These are phyloP conservation scores for Murraya koenigii DNA, from an alignment of 345 rosid species.

Conservation along the genomic window DNA sequence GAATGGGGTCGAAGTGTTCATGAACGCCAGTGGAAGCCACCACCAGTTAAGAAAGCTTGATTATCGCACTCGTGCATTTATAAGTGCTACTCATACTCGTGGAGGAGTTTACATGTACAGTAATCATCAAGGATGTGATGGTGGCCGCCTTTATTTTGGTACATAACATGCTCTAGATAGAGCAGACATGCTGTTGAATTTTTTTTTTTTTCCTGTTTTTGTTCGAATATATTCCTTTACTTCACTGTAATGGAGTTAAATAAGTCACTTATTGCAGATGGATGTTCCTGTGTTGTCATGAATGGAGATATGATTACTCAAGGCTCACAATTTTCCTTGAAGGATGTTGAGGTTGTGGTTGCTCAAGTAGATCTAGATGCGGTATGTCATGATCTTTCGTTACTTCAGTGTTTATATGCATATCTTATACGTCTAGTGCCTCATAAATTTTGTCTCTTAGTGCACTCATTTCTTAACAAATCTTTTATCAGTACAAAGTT, in stretches of 20 bases:
- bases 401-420: neutral
- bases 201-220: neutral
- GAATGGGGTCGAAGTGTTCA: slow-evolving; percentile 91
- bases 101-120: slow-evolving; percentile 98
- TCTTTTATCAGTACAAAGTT: neutral
- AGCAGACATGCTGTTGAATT: neutral
- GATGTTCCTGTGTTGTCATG: slow-evolving; percentile 78
- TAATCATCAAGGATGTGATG: slow-evolving; percentile 98
- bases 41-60: slow-evolving; percentile 88
- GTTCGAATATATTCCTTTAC: neutral
- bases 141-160: slow-evolving; percentile 92
- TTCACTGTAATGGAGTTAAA: neutral
- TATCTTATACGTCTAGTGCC: neutral
- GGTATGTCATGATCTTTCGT: slow-evolving; percentile 37
- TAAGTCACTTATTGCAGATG: slow-evolving; percentile 46
- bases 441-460: neutral
- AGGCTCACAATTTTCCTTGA: slow-evolving; percentile 92
- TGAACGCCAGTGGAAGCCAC: slow-evolving; percentile 98
- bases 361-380: slow-evolving; percentile 93
- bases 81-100: slow-evolving; percentile 73
- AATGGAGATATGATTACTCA: slow-evolving; percentile 86
- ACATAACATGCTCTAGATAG: slow-evolving; percentile 1
- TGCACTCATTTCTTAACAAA: neutral
- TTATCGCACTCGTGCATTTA: slow-evolving; percentile 68
- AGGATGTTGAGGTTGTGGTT: slow-evolving; percentile 83